Evolutionary conservation across 768 basidiomycete genomes (phyloP).

Genomic region (Pleurotus giganteus): DNA sequence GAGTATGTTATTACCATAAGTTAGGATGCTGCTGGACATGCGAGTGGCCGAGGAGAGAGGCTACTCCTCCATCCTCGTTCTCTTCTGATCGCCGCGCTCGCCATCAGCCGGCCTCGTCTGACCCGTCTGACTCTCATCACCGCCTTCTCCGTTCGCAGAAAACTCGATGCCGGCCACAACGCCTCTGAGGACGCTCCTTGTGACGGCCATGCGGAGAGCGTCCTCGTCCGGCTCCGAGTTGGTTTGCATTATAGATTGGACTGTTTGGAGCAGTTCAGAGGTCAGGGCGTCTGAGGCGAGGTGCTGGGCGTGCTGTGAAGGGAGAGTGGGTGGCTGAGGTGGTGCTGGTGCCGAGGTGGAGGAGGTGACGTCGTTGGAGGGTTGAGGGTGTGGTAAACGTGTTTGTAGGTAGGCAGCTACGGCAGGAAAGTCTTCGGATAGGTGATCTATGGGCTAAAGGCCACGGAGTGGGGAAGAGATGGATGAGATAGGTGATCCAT

Average conservation of each 20-base stretch:
- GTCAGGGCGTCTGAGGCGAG: conserved; percentile 69
- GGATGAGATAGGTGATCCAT: neutral
- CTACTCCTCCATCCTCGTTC: neutral
- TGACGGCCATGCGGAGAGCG: conserved; percentile 61
- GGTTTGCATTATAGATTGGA: conserved; percentile 67
- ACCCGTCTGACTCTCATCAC: conserved; percentile 15
- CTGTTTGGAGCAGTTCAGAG: conserved; percentile 58
- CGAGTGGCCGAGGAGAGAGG: neutral
- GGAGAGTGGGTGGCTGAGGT: conserved; percentile 18
- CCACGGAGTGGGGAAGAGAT: conserved; percentile 9
- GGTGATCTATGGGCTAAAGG: conserved; percentile 64
- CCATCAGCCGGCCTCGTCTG: neutral
- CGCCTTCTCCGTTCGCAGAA: conserved; percentile 21
- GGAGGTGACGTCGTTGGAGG: conserved; percentile 14
- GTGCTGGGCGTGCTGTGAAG: conserved; percentile 70
- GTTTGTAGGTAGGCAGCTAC: conserved; percentile 63
- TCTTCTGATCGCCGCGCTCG: neutral
- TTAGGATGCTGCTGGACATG: neutral
- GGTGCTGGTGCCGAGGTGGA: conserved; percentile 17
- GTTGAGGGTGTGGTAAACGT: conserved; percentile 19
- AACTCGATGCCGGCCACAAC: conserved; percentile 60
- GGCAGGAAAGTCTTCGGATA: conserved; percentile 68
- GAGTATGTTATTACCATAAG: too few species aligned
- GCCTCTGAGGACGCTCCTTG: conserved; percentile 65
- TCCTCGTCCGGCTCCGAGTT: conserved; percentile 68